Percentiles rank a stretch among this genome's conserved stretches.
phyloP scores from a whole-genome alignment of 306 rosid species.

The Trifolium repens region DNA sequence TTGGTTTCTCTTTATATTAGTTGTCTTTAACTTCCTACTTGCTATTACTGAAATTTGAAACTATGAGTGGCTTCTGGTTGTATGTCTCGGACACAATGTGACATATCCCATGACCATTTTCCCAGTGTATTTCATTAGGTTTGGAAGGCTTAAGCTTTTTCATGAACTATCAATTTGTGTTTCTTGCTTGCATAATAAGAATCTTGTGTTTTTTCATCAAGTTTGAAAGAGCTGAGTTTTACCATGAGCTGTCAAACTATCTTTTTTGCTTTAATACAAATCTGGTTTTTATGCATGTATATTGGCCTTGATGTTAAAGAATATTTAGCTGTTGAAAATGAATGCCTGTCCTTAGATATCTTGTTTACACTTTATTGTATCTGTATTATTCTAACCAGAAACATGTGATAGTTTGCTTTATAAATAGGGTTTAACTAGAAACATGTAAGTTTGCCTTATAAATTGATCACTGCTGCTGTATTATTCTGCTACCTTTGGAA shows the following conservation, averaged over 20 bases:
- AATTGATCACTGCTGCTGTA: background rate
- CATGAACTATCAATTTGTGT: background rate
- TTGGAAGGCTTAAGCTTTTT: background rate
- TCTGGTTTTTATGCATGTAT: constrained; percentile 6
- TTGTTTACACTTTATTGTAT: constrained; percentile 8
- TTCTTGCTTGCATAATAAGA: constrained; percentile 6
- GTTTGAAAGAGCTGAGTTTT: background rate
- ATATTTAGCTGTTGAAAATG: constrained; percentile 8
- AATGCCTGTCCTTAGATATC: constrained; percentile 21
- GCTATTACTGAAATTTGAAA: background rate
- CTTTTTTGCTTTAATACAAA: constrained; percentile 8
- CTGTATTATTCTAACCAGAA: background rate
- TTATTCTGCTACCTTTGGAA: background rate
- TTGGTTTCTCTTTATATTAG: background rate
- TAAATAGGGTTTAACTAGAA: background rate
- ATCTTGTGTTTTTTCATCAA: background rate
- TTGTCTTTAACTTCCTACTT: background rate
- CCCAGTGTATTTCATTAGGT: background rate
- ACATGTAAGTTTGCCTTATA: background rate
- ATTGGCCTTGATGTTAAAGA: constrained; percentile 7
- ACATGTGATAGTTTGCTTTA: background rate
- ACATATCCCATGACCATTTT: background rate
- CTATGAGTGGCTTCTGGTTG: background rate
- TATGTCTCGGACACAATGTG: background rate
- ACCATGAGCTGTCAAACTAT: background rate